phyloP scores from a whole-genome alignment of 208 protist genomes.

The Leishmania tropica region DNA sequence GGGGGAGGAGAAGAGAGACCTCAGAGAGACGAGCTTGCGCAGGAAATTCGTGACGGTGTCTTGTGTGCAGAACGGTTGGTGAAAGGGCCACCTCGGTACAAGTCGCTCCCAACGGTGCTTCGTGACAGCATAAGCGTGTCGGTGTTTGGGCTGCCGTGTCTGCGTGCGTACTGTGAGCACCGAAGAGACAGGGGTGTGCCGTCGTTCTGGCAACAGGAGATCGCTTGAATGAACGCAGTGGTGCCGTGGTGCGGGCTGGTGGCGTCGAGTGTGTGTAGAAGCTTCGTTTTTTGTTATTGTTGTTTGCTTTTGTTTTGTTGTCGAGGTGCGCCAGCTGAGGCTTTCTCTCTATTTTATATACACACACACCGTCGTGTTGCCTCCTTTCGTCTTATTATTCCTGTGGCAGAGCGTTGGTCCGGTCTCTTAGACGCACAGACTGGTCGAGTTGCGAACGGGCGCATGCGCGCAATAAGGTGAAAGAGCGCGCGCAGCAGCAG shows the following conservation, averaged over 20 bases:
- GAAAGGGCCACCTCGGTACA: not conserved
- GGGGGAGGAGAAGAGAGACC: not conserved
- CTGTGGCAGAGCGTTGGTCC: too few species aligned
- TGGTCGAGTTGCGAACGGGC: too few species aligned
- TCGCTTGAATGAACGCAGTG: not conserved
- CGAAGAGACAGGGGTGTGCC: not conserved
- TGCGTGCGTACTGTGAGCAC: not conserved
- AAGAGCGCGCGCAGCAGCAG: not conserved
- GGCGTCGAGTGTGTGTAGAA: not conserved
- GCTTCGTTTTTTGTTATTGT: too few species aligned
- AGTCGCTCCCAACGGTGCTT: not conserved
- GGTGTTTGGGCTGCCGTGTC: not conserved
- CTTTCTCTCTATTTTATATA: too few species aligned
- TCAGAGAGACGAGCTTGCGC: not conserved
- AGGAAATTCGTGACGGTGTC: not conserved
- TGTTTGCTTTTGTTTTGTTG: too few species aligned
- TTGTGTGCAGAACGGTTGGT: not conserved
- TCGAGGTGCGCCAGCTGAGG: slow-evolving; percentile 20
- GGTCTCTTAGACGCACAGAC: too few species aligned
- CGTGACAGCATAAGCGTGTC: not conserved
- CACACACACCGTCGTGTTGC: not conserved
- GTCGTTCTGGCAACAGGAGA: not conserved
- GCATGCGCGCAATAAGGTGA: too few species aligned
- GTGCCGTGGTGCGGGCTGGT: not conserved
- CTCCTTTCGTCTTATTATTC: not conserved